Evolutionary conservation across 2,329 filamentous ascomycete genomes (phyloP).

Genomic region (Myriosclerotinia scirpicola): DNA sequence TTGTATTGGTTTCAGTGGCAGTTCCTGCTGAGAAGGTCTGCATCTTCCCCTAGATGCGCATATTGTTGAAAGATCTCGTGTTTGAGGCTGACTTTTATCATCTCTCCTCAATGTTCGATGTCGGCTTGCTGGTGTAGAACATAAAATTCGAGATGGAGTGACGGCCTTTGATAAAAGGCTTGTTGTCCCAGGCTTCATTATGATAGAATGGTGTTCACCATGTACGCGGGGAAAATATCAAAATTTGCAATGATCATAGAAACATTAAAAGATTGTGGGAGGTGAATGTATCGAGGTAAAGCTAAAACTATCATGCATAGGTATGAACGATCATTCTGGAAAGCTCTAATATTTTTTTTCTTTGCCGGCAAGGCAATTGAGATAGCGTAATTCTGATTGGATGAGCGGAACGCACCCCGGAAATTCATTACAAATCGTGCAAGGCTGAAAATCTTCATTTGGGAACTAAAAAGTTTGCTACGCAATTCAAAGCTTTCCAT

Average conservation of each 20-base stretch:
- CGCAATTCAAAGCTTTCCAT: background rate
- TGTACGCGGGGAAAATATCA: conserved; percentile 1
- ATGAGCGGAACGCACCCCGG: background rate
- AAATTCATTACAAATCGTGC: conserved; percentile 16
- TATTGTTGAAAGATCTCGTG: conserved; percentile 25
- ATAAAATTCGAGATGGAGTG: conserved; percentile 36
- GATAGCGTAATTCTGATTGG: conserved; percentile 19
- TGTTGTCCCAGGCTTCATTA: conserved; percentile 40
- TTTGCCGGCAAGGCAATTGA: conserved; percentile 10
- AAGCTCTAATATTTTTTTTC: conserved; percentile 25
- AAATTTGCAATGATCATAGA: background rate
- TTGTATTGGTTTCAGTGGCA: conserved; percentile 21
- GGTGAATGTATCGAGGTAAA: conserved; percentile 18
- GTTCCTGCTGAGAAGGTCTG: conserved; percentile 5
- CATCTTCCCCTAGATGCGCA: background rate
- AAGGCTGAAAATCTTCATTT: conserved; percentile 9
- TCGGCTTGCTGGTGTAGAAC: conserved; percentile 34
- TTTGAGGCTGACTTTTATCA: conserved; percentile 28
- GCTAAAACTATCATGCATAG: conserved; percentile 12
- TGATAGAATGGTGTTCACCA: conserved; percentile 21
- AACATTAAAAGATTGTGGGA: conserved; percentile 9
- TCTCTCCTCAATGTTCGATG: conserved; percentile 29
- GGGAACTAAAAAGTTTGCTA: background rate
- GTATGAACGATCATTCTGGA: conserved; percentile 23
- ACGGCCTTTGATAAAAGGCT: conserved; percentile 39